These are phyloP conservation scores for Penstemon barbatus DNA, from an alignment of 257 asterid genomes.

Conservation along the genomic window DNA sequence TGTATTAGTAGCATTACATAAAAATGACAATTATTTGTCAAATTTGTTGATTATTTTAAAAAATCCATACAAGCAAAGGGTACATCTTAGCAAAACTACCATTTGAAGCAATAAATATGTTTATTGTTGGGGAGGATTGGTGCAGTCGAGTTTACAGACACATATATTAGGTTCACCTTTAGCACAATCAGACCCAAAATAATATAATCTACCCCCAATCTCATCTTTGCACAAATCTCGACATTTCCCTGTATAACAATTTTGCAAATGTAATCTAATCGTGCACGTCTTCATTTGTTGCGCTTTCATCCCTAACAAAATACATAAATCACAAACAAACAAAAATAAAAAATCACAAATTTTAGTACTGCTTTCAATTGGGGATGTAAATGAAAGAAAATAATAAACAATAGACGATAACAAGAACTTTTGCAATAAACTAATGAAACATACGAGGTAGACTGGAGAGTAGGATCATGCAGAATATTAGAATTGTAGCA, in stretches of 20 bases:
- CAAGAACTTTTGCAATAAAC: no score
- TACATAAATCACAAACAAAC: background rate
- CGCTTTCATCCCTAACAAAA: background rate
- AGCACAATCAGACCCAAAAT: slow-evolving; percentile 3
- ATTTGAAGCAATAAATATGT: no score
- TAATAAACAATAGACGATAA: no score
- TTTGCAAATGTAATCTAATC: background rate
- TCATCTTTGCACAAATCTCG: background rate
- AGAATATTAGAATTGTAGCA: background rate
- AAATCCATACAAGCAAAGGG: no score
- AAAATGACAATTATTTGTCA: no score
- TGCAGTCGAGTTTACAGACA: background rate
- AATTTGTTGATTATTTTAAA: no score
- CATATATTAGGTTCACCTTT: background rate
- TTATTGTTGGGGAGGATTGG: no score
- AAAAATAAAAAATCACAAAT: no score
- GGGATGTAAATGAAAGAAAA: no score
- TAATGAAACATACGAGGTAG: background rate
- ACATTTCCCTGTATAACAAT: background rate
- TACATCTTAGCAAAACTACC: no score
- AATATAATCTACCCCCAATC: background rate
- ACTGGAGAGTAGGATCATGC: slow-evolving; percentile 6
- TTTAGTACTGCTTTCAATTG: no score
- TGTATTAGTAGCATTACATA: no score
- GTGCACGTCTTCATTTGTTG: background rate